Evolutionary conservation across 78 protist genomes (phyloP).

Genomic region (Planoprotostelium fungivorum): DNA sequence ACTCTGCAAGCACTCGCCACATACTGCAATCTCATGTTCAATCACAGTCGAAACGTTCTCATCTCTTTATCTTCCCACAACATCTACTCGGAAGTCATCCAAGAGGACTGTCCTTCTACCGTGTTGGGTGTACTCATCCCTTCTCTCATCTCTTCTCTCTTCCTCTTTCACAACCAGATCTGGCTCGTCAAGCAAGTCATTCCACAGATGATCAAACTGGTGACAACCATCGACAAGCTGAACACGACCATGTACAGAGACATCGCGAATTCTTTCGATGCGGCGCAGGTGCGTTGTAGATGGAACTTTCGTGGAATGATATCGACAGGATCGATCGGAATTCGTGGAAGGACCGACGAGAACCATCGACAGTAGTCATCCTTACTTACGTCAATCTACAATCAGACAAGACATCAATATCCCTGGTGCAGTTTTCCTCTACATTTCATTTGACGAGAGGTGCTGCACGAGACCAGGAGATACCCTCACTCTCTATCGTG

Average conservation of each 20-base stretch:
- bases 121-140: conserved; percentile 61
- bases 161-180: conserved; percentile 30
- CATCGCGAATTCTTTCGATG: neutral
- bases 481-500: neutral
- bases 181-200: conserved; percentile 48
- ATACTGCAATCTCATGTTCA: neutral
- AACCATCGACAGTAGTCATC: conserved; percentile 48
- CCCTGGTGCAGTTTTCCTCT: conserved; percentile 50
- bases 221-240: conserved; percentile 31
- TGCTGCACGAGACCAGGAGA: conserved; percentile 4
- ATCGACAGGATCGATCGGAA: neutral
- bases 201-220: conserved; percentile 30
- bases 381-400: conserved; percentile 33
- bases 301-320: neutral
- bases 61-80: neutral
- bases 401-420: conserved; percentile 37
- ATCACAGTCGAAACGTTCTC: neutral
- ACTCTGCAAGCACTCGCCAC: neutral
- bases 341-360: conserved; percentile 50
- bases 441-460: conserved; percentile 46
- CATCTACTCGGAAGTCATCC: neutral
- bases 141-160: conserved; percentile 43
- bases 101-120: conserved; percentile 14
- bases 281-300: neutral
- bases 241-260: neutral